Percentiles rank a stretch among this genome's conserved stretches.
These are phyloP conservation scores for Boletus calvinii DNA, from an alignment of 1,284 basidiomycete species.

Conservation along the genomic window DNA sequence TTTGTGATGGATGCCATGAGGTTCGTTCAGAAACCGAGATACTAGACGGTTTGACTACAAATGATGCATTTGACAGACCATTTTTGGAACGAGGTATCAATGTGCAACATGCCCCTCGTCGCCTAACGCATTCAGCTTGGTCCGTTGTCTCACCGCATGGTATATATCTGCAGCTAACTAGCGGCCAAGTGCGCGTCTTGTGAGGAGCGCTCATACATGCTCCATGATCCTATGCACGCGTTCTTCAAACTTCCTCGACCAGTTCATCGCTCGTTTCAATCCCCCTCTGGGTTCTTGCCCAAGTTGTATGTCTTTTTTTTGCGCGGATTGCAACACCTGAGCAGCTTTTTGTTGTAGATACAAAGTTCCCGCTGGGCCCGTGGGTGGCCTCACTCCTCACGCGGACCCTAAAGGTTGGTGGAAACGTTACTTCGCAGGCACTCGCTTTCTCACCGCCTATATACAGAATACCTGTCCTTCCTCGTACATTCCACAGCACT, in stretches of 20 bases:
- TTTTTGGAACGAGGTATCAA: slow-evolving; percentile 71
- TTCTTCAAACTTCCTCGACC: slow-evolving; percentile 85
- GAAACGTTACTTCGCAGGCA: background rate
- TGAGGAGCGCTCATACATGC: slow-evolving; percentile 70
- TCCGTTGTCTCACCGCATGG: slow-evolving; percentile 34
- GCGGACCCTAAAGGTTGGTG: slow-evolving; percentile 59
- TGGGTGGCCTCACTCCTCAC: slow-evolving; percentile 39
- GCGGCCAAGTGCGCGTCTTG: slow-evolving; percentile 70
- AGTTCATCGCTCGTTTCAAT: slow-evolving; percentile 68
- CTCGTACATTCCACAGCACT: slow-evolving; percentile 67
- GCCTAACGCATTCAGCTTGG: slow-evolving; percentile 62
- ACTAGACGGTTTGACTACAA: background rate
- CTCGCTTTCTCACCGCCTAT: background rate
- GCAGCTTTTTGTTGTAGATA: slow-evolving; percentile 43
- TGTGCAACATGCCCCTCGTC: slow-evolving; percentile 73
- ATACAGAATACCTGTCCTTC: slow-evolving; percentile 63
- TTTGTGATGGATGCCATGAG: slow-evolving; percentile 57
- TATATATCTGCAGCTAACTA: slow-evolving; percentile 7
- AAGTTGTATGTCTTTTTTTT: slow-evolving; percentile 45
- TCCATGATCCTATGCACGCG: slow-evolving; percentile 81
- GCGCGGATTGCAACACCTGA: slow-evolving; percentile 16
- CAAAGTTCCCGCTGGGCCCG: slow-evolving; percentile 63
- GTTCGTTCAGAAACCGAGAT: slow-evolving; percentile 37
- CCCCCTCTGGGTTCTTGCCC: slow-evolving; percentile 61
- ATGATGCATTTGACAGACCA: slow-evolving; percentile 43